Evolutionary conservation across 345 rosid genomes (phyloP).

Genomic region (Gossypium mustelinum): DNA sequence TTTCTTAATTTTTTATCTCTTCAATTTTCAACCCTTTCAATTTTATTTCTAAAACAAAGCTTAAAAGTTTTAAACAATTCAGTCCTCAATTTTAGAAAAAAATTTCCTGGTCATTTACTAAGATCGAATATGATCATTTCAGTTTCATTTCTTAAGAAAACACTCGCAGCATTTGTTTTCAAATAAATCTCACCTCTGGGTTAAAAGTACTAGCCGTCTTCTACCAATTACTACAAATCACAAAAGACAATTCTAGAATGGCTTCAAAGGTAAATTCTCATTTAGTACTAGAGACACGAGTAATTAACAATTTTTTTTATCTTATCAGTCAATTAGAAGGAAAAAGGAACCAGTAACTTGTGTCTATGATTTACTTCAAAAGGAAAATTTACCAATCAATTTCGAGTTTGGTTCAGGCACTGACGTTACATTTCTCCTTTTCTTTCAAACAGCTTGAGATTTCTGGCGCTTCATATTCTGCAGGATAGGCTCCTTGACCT

Average conservation of each 20-base stretch:
- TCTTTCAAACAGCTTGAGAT: slow-evolving; percentile 48
- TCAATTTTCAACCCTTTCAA: no score
- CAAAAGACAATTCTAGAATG: background rate
- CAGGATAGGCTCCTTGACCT: slow-evolving; percentile 96
- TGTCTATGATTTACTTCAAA: background rate
- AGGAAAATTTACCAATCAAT: background rate
- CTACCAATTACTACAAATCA: background rate
- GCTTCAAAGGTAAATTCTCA: background rate
- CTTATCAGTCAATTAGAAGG: background rate
- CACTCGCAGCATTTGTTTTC: background rate
- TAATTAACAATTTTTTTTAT: background rate
- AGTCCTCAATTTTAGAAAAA: no score
- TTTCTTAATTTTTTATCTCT: no score
- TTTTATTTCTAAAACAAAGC: no score
- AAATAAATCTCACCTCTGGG: background rate
- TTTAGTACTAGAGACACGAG: background rate
- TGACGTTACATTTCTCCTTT: background rate
- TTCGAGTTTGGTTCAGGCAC: background rate
- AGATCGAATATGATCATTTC: background rate
- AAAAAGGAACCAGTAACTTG: background rate
- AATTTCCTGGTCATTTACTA: no score
- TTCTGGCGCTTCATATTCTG: slow-evolving; percentile 72
- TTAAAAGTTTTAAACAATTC: no score
- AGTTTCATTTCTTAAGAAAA: no score
- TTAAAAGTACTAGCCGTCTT: background rate